These are phyloP conservation scores for Camelina sativa DNA, from an alignment of 345 rosid genomes.

Conservation along the genomic window DNA sequence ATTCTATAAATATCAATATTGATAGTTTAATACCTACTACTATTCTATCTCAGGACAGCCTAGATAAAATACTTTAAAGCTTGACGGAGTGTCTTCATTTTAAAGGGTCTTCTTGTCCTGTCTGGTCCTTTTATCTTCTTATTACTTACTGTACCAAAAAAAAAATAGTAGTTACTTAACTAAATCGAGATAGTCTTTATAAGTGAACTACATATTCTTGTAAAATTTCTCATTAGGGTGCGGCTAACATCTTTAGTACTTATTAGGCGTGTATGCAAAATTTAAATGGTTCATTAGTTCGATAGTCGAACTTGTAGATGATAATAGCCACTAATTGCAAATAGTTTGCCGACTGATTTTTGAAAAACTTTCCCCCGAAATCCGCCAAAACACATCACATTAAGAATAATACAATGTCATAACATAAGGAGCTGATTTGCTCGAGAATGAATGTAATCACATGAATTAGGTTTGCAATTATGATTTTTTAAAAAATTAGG, in stretches of 20 bases:
- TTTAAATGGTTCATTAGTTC: not conserved
- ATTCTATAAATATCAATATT: not conserved
- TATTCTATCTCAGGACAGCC: slow-evolving; percentile 12
- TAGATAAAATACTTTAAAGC: not conserved
- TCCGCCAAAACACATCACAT: too few species aligned
- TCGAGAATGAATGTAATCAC: too few species aligned
- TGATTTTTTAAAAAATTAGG: slow-evolving; percentile 11
- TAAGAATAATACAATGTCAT: too few species aligned
- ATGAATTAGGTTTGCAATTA: too few species aligned
- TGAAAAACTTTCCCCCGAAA: too few species aligned
- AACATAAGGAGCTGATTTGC: too few species aligned
- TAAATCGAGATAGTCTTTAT: too few species aligned
- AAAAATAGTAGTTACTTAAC: not conserved
- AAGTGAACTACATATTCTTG: too few species aligned
- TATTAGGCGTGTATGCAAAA: not conserved
- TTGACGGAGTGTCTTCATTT: slow-evolving; percentile 5
- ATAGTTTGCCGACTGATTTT: too few species aligned
- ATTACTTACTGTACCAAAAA: not conserved
- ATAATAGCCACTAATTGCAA: too few species aligned
- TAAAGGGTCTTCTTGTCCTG: slow-evolving; percentile 33
- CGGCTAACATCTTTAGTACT: not conserved
- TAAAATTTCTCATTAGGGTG: too few species aligned
- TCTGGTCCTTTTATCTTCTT: not conserved
- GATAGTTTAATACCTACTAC: not conserved
- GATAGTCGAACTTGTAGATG: not conserved